phyloP scores from a whole-genome alignment of 768 basidiomycete genomes.

The Xanthoconium purpureum region DNA sequence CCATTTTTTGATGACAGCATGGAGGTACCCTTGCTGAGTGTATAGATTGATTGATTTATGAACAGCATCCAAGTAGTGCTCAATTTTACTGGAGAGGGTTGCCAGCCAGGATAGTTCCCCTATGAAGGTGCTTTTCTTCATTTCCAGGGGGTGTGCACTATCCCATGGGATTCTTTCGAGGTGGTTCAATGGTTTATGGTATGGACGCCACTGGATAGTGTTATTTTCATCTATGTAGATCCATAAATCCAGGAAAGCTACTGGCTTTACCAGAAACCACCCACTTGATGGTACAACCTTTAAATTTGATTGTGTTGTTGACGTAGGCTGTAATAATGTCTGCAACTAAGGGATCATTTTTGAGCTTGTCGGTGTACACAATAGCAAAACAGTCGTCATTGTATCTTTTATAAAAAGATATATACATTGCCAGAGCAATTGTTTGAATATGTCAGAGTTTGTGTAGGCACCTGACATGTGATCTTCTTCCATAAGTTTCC shows the following conservation, averaged over 20 bases:
- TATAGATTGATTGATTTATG: not conserved
- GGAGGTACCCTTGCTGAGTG: not conserved
- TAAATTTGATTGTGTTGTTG: not conserved
- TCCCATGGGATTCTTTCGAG: not conserved
- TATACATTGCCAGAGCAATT: no score
- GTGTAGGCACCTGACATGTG: no score
- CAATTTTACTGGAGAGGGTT: not conserved
- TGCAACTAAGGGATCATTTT: no score
- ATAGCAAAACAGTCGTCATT: not conserved
- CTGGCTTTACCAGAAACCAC: no score
- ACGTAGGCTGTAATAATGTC: no score
- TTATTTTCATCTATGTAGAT: not conserved
- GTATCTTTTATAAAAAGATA: constrained; percentile 3
- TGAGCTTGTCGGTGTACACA: not conserved
- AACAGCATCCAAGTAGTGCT: not conserved
- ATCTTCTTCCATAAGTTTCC: no score
- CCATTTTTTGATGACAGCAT: not conserved
- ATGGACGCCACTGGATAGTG: not conserved
- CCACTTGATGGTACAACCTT: not conserved
- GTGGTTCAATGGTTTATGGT: not conserved
- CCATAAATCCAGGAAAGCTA: not conserved
- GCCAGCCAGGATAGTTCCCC: not conserved
- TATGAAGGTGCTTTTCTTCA: not conserved
- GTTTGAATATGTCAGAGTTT: no score
- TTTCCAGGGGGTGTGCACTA: not conserved